Conservation (phyloP, 768 basidiomycete species). For the Termitomyces sp. region DNA sequence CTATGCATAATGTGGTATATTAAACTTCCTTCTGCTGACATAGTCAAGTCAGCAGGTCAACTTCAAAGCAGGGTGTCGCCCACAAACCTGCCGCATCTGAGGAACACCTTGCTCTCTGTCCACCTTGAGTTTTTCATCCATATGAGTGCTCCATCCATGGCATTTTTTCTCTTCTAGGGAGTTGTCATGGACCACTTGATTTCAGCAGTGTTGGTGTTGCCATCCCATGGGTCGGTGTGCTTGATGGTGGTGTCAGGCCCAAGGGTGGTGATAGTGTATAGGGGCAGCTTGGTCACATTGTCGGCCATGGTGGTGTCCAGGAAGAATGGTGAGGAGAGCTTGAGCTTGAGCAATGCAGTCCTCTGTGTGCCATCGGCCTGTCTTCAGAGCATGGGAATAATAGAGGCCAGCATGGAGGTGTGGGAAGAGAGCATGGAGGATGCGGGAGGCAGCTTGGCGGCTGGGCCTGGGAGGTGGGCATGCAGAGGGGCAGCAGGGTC, state of each 20-base stretch:
- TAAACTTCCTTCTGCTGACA: slow-evolving; percentile 52
- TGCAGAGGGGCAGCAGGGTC: neutral
- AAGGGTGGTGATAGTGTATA: slow-evolving; percentile 63
- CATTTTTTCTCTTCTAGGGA: slow-evolving; percentile 45
- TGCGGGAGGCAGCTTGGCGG: slow-evolving; percentile 1
- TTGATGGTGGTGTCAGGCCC: slow-evolving; percentile 52
- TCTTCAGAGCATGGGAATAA: slow-evolving; percentile 36
- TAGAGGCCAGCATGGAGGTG: slow-evolving; percentile 21
- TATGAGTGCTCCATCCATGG: slow-evolving; percentile 47
- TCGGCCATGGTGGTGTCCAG: slow-evolving; percentile 61
- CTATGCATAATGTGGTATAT: slow-evolving; percentile 58
- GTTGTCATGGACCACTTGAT: slow-evolving; percentile 61
- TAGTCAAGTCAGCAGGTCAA: slow-evolving; percentile 2
- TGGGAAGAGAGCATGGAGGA: slow-evolving; percentile 10
- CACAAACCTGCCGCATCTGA: slow-evolving; percentile 51
- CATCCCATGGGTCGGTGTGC: slow-evolving; percentile 48
- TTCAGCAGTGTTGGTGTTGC: slow-evolving; percentile 48
- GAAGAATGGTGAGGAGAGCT: slow-evolving; percentile 61
- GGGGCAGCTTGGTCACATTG: slow-evolving; percentile 37
- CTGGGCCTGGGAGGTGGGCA: slow-evolving; percentile 3
- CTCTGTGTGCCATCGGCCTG: slow-evolving; percentile 23
- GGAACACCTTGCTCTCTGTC: slow-evolving; percentile 53
- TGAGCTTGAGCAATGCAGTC: slow-evolving; percentile 49
- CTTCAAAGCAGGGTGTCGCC: neutral
- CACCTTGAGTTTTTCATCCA: slow-evolving; percentile 54